A percentile compares a stretch with the other conserved stretches of the same genome.
phyloP scores from a whole-genome alignment of 805 yeast genomes.

The Suhomyces sp. region DNA sequence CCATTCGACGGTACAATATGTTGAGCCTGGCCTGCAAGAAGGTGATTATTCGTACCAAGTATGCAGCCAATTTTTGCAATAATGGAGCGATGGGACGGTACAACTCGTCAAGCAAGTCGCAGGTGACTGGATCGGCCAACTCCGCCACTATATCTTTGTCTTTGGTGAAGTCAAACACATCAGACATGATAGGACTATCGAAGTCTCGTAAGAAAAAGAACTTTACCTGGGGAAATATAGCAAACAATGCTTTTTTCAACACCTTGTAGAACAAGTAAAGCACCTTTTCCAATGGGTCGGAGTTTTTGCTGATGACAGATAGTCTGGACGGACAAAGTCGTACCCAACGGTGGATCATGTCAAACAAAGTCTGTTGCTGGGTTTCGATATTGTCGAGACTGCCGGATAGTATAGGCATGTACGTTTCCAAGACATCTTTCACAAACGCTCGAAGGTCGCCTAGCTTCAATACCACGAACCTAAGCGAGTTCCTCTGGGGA shows the following conservation, averaged over 20 bases:
- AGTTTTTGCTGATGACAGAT: slow-evolving; percentile 16
- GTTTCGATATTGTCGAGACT: slow-evolving; percentile 22
- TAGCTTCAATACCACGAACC: slow-evolving; percentile 19
- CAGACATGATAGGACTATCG: slow-evolving; percentile 39
- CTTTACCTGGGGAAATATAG: slow-evolving; percentile 39
- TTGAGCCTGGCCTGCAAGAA: slow-evolving; percentile 28
- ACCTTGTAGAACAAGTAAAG: slow-evolving; percentile 31
- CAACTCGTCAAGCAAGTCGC: slow-evolving; percentile 2
- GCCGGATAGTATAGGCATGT: slow-evolving; percentile 24
- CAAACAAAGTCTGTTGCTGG: slow-evolving; percentile 34
- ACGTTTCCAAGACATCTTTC: slow-evolving; percentile 21
- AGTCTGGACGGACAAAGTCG: slow-evolving; percentile 30
- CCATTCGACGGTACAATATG: slow-evolving; percentile 27
- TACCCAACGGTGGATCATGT: slow-evolving; percentile 36
- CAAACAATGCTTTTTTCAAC: slow-evolving; percentile 32
- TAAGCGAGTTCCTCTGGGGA: slow-evolving; percentile 5
- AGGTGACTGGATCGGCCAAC: slow-evolving; percentile 15
- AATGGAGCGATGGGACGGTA: slow-evolving; percentile 12
- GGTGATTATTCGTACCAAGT: slow-evolving; percentile 29
- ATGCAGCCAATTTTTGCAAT: slow-evolving; percentile 23
- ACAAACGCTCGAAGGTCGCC: slow-evolving; percentile 22
- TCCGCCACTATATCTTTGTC: slow-evolving; percentile 22
- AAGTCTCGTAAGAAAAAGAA: slow-evolving; percentile 39
- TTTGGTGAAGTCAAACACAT: slow-evolving; percentile 23
- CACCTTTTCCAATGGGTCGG: slow-evolving; percentile 32